Evolutionary conservation across 208 protist species (phyloP).

Genomic region (Trypanosoma avium): DNA sequence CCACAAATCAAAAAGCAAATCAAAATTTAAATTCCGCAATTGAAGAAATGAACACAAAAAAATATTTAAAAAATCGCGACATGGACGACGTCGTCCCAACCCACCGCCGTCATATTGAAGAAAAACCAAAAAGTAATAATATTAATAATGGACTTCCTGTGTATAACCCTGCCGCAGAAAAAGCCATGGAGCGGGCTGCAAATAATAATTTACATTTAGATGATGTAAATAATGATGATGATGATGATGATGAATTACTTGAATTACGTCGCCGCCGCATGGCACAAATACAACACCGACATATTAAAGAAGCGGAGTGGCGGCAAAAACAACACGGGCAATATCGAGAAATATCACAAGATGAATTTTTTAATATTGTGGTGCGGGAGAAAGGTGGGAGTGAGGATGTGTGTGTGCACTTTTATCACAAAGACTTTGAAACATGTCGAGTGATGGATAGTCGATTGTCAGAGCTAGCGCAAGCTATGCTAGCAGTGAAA

Average conservation of each 20-base stretch:
- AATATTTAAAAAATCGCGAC: slow-evolving; percentile 71
- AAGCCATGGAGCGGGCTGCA: slow-evolving; percentile 25
- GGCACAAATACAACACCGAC: slow-evolving; percentile 47
- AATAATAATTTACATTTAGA: slow-evolving; percentile 13
- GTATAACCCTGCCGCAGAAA: slow-evolving; percentile 75
- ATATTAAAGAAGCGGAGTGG: slow-evolving; percentile 76
- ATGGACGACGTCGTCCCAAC: slow-evolving; percentile 80
- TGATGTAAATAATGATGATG: slow-evolving; percentile 11
- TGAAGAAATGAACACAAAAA: slow-evolving; percentile 74
- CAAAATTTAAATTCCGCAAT: slow-evolving; percentile 84
- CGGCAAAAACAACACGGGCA: slow-evolving; percentile 89
- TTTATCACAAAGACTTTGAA: slow-evolving; percentile 96
- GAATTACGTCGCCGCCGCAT: slow-evolving; percentile 71
- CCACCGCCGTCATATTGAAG: slow-evolving; percentile 51
- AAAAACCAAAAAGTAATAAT: slow-evolving; percentile 27
- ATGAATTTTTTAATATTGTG: slow-evolving; percentile 93
- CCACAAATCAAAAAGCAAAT: slow-evolving; percentile 88
- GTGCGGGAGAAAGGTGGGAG: slow-evolving; percentile 91
- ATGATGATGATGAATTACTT: slow-evolving; percentile 80
- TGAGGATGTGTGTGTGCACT: slow-evolving; percentile 88
- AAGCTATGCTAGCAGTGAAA: slow-evolving; percentile 77
- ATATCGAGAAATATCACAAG: slow-evolving; percentile 92
- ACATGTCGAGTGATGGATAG: slow-evolving; percentile 95
- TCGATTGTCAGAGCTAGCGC: slow-evolving; percentile 85
- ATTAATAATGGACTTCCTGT: slow-evolving; percentile 47